These are phyloP conservation scores for Mycosphaerelloides madeirae DNA, from an alignment of 2,329 filamentous ascomycete genomes.

Conservation along the genomic window DNA sequence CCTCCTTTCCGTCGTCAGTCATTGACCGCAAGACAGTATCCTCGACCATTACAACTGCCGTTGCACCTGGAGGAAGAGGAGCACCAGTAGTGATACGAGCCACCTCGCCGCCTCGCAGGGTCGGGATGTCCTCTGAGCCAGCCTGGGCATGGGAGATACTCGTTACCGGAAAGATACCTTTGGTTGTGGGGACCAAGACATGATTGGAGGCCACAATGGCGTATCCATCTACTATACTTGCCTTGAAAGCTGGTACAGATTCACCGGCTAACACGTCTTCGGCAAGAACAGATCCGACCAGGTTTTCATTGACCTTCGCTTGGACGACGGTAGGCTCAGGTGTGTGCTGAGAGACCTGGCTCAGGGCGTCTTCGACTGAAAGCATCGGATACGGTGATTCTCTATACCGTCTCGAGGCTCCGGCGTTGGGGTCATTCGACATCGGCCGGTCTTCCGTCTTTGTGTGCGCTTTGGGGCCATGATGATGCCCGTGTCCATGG, in stretches of 20 bases:
- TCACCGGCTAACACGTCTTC: constrained; percentile 76
- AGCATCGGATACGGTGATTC: constrained; percentile 92
- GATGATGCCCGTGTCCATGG: constrained; percentile 48
- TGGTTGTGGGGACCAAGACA: constrained; percentile 52
- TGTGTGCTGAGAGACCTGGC: constrained; percentile 66
- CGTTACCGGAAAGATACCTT: constrained; percentile 79
- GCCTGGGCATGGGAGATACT: constrained; percentile 82
- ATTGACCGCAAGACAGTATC: constrained; percentile 73
- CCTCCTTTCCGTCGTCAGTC: constrained; percentile 77
- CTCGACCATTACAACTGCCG: constrained; percentile 94
- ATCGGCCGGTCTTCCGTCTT: constrained; percentile 53
- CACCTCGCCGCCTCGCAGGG: constrained; percentile 68
- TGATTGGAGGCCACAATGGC: constrained; percentile 61
- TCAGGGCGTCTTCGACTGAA: constrained; percentile 73
- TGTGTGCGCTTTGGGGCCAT: constrained; percentile 66
- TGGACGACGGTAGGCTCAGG: constrained; percentile 57
- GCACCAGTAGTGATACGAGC: constrained; percentile 93
- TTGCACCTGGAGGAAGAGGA: constrained; percentile 80
- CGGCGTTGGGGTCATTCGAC: constrained; percentile 57
- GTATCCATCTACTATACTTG: constrained; percentile 96
- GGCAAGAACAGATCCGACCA: constrained; percentile 76
- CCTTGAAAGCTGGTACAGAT: constrained; percentile 85
- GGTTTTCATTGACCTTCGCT: constrained; percentile 56
- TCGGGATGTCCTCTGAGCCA: constrained; percentile 55
- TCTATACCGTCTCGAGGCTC: constrained; percentile 66